phyloP scores from a whole-genome alignment of 306 rosid species.

The Cicer yamashitae region DNA sequence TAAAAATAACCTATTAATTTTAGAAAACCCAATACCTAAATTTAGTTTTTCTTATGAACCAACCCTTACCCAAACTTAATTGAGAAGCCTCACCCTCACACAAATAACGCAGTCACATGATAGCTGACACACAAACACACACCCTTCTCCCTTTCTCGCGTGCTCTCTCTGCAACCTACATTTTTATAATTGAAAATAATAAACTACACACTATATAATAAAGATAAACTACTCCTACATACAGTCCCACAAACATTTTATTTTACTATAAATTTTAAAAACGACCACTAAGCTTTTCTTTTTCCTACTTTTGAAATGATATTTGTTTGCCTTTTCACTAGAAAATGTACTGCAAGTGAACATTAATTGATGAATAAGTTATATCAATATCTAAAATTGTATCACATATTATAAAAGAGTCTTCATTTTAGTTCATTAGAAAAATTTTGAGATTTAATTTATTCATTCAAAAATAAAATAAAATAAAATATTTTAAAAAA shows the following conservation, averaged over 20 bases:
- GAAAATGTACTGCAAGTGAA: slow-evolving; percentile 22
- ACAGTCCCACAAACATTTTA: slow-evolving; percentile 13
- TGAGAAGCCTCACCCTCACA: slow-evolving; percentile 33
- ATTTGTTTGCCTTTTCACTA: not conserved
- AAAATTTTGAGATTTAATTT: no score
- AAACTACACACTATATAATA: slow-evolving; percentile 22
- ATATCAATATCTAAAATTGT: not conserved
- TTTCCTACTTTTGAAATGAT: not conserved
- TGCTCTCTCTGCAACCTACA: slow-evolving; percentile 61
- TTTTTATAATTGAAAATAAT: slow-evolving; percentile 17
- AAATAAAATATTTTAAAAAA: no score
- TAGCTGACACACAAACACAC: slow-evolving; percentile 66
- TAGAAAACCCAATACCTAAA: not conserved
- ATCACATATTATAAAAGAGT: not conserved
- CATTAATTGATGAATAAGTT: not conserved
- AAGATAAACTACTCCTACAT: slow-evolving; percentile 40
- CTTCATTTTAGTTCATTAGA: no score
- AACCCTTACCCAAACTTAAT: slow-evolving; percentile 49
- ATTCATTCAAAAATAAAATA: no score
- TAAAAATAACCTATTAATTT: not conserved
- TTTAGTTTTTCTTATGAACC: slow-evolving; percentile 1
- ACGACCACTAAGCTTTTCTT: not conserved
- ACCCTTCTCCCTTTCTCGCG: slow-evolving; percentile 70
- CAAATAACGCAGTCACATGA: slow-evolving; percentile 61
- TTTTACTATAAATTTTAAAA: not conserved